phyloP scores from a whole-genome alignment of 805 yeast genomes.

The Hanseniaspora lindneri region DNA sequence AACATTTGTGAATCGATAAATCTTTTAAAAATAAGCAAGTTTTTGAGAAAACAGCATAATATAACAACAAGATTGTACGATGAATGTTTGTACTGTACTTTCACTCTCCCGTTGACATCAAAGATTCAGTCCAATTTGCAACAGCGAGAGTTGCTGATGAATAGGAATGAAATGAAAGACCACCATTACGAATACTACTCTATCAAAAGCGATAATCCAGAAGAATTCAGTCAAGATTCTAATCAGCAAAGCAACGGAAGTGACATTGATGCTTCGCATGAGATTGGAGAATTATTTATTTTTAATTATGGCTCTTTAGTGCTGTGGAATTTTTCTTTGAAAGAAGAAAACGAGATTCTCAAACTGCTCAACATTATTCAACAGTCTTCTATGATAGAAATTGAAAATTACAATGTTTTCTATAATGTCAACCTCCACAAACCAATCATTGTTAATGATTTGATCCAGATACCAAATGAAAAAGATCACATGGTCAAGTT shows the following conservation, averaged over 20 bases:
- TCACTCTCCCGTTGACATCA: constrained; percentile 81
- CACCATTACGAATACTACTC: constrained; percentile 86
- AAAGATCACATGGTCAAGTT: constrained; percentile 77
- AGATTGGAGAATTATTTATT: constrained; percentile 76
- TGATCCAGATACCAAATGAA: constrained; percentile 79
- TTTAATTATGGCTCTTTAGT: constrained; percentile 93
- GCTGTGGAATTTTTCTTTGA: constrained; percentile 90
- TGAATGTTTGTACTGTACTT: constrained; percentile 61
- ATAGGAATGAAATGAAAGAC: constrained; percentile 72
- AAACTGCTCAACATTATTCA: constrained; percentile 56
- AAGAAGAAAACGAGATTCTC: constrained; percentile 81
- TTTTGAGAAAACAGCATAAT: constrained; percentile 57
- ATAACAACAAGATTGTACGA: constrained; percentile 81
- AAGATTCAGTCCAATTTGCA: constrained; percentile 48
- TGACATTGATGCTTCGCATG: constrained; percentile 22
- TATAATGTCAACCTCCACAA: constrained; percentile 47
- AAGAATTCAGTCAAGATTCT: constrained; percentile 15
- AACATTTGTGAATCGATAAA: constrained; percentile 75
- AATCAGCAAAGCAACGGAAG: constrained; percentile 17
- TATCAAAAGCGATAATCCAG: constrained; percentile 11
- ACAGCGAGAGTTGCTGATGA: constrained; percentile 40
- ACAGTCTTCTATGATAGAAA: constrained; percentile 62
- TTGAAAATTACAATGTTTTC: constrained; percentile 53
- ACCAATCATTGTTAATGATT: constrained; percentile 79
- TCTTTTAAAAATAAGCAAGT: constrained; percentile 48